These are phyloP conservation scores for Schwanniomyces pseudopolymorphus DNA, from an alignment of 805 yeast genomes.

Conservation along the genomic window DNA sequence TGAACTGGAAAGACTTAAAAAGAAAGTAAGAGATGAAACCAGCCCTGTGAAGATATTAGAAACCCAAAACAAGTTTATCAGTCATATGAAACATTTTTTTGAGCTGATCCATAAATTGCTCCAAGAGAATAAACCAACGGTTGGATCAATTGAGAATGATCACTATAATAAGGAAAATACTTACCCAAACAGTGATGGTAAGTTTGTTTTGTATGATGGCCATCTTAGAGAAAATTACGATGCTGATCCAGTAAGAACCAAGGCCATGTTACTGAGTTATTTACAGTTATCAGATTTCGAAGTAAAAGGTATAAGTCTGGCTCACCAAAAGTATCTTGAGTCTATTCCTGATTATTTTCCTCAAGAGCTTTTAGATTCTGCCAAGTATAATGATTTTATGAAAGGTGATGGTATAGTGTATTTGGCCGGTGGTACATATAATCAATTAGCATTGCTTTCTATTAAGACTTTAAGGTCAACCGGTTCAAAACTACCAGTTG, in stretches of 20 bases:
- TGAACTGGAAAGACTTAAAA: neutral
- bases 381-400: constrained; percentile 26
- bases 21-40: neutral
- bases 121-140: constrained; percentile 20
- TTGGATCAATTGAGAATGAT: constrained; percentile 20
- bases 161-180: constrained; percentile 24
- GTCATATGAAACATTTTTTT: constrained; percentile 18
- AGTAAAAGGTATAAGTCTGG: constrained; percentile 12
- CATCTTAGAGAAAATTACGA: constrained; percentile 31
- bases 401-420: constrained; percentile 41
- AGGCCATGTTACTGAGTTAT: constrained; percentile 21
- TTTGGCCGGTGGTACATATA: constrained; percentile 36
- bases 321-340: constrained; percentile 22
- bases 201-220: constrained; percentile 32
- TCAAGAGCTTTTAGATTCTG: constrained; percentile 15
- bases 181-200: constrained; percentile 22
- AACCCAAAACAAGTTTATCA: neutral
- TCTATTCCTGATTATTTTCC: constrained; percentile 24
- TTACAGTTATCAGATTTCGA: constrained; percentile 20
- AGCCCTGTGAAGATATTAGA: neutral
- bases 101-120: constrained; percentile 15
- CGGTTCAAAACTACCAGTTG: constrained; percentile 38
- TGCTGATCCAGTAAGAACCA: constrained; percentile 28
- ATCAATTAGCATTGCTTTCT: constrained; percentile 34
- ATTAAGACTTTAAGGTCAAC: constrained; percentile 30